Base-by-base conservation (phyloP, 176 grass and related monocot species). In the Secale cereale region DNA sequence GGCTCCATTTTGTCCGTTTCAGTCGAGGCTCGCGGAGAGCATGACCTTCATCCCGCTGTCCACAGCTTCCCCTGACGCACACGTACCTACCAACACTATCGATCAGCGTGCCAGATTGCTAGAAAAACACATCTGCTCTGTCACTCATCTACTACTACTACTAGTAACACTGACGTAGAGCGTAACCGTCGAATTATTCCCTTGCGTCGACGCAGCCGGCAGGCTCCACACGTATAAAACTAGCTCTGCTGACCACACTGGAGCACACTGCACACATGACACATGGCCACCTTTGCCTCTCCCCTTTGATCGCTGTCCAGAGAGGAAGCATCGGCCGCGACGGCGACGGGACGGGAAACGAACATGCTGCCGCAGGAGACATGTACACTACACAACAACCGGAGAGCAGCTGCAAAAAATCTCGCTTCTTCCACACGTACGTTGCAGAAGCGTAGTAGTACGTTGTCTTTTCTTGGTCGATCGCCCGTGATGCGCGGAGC, bases 401-500 rank as follows among this genome's bases (percentile, higher is more conserved):
- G 40, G 3, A 66, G 19, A 52, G 16, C 16, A 19, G 48, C 78
- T 10, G 40, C 62, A 41, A 33, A 67, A 12, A 79, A 5, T 29
- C 48, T 52, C 23, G 33, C 14, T 2, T 6, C n/a, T 5, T 57
- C 33, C 76, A 5, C 43, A 15, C 43, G 31, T 28, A 68, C 8
- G 30, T 68, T 52, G 1, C 15, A 50, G 15, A 50, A 17, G 2
- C 15, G 19, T 56, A 56, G 19, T 15, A 5, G 8, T 43, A 46
- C 48, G 4, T 8, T 80, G 36, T 22, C 8, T 11, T 27, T 15
- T 41, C 3, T 43, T 12, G 3, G 11, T 39, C n/a, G n/a, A 7
- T 15, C 23, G 7, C 13, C 79, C 89, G 85, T 83, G 89, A 90
- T 30, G 66, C 16, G 37, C 80, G 89, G 80, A 84, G 89, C 45